Evolutionary conservation across 1,284 basidiomycete species (phyloP).

Genomic region (Melampsora larici-populina): DNA sequence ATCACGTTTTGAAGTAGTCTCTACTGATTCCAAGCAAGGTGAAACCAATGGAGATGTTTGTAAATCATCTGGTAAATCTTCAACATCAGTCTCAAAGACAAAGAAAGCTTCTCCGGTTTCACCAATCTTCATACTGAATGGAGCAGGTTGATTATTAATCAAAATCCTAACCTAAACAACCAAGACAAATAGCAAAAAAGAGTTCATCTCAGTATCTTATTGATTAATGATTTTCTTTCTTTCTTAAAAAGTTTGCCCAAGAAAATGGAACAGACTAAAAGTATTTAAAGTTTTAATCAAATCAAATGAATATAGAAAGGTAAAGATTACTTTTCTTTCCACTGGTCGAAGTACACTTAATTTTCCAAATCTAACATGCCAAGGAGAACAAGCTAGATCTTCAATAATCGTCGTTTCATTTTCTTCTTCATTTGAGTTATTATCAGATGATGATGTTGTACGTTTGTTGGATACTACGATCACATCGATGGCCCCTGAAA

Average conservation of each 20-base stretch:
- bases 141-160: slow-evolving; percentile 70
- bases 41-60: slow-evolving; percentile 74
- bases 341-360: slow-evolving; percentile 89
- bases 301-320: not conserved
- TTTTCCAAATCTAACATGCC: slow-evolving; percentile 98
- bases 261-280: not conserved
- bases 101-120: slow-evolving; percentile 99
- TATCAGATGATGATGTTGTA: slow-evolving; percentile 53
- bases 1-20: slow-evolving; percentile 26
- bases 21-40: slow-evolving; percentile 48
- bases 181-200: not conserved
- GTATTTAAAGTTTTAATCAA: not conserved
- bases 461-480: slow-evolving; percentile 65
- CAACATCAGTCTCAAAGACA: slow-evolving; percentile 86
- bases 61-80: slow-evolving; percentile 85
- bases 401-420: not conserved
- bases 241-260: not conserved
- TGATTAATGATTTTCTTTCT: not conserved
- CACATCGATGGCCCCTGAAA: slow-evolving; percentile 95
- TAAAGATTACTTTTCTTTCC: slow-evolving; percentile 73
- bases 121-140: slow-evolving; percentile 97
- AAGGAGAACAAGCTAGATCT: slow-evolving; percentile 86
- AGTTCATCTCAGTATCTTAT: not conserved
- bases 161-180: slow-evolving; percentile 28
- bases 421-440: slow-evolving; percentile 48